A percentile compares a stretch with the other conserved stretches of the same genome.
phyloP scores from a whole-genome alignment of 179 eudicot species.

The Silene vulgaris region DNA sequence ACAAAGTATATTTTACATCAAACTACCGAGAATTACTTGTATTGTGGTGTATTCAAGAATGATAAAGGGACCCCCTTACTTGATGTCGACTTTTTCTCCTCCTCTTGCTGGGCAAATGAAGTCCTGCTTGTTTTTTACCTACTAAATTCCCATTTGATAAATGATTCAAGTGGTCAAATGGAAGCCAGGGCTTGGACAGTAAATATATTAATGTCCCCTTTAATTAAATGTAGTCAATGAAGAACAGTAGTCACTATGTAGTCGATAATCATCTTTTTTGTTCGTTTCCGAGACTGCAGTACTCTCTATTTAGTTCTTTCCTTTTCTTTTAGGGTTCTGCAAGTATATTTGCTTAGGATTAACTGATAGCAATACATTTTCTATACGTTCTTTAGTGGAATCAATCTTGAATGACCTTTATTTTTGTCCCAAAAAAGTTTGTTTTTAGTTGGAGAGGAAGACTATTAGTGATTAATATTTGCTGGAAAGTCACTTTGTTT shows the following conservation, averaged over 20 bases:
- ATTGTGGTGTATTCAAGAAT: background rate
- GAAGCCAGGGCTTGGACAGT: background rate
- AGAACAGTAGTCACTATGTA: background rate
- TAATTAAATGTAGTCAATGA: background rate
- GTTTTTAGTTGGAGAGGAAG: no score
- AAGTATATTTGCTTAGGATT: background rate
- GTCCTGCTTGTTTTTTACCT: background rate
- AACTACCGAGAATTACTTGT: background rate
- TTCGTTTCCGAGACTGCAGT: background rate
- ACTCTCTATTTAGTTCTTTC: background rate
- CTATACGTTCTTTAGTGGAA: background rate
- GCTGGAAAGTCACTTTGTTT: no score
- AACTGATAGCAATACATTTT: background rate
- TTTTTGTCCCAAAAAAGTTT: no score
- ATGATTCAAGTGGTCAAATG: background rate
- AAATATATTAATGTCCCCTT: background rate
- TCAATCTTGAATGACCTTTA: no score
- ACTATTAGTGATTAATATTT: no score
- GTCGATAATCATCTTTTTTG: background rate
- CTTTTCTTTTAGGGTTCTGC: background rate
- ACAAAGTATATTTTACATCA: background rate
- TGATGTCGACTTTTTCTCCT: background rate
- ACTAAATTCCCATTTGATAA: background rate
- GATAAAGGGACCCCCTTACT: background rate
- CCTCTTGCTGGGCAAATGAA: background rate